Conservation (phyloP, 345 rosid species). For the Eucalyptus curtisii region DNA sequence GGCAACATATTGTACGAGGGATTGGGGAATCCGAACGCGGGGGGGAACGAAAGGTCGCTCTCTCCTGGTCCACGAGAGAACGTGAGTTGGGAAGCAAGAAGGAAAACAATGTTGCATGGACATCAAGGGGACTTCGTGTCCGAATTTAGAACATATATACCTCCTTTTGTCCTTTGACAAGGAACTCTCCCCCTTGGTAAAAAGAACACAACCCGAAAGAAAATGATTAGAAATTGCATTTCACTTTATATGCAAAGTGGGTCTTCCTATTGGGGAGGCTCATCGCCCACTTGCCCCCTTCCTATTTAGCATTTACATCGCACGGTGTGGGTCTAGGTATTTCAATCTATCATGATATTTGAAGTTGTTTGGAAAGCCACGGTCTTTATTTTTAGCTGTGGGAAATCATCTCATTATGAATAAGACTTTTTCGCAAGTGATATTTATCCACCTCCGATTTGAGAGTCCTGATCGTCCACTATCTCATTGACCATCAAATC, state of each 20-base stretch:
- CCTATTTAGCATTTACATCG: background rate
- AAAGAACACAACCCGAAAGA: background rate
- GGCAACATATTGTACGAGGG: background rate
- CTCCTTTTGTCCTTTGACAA: background rate
- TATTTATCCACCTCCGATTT: background rate
- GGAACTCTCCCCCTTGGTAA: background rate
- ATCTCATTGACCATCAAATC: background rate
- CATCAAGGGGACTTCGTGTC: background rate
- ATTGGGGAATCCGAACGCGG: background rate
- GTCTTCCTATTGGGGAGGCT: background rate
- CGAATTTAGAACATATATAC: background rate
- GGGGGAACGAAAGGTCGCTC: background rate
- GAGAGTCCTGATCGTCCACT: background rate
- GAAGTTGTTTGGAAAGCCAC: background rate
- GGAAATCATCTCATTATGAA: background rate
- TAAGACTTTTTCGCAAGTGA: background rate
- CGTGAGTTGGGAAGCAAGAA: background rate
- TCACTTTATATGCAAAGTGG: background rate
- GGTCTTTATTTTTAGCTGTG: background rate
- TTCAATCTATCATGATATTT: background rate
- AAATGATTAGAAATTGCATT: background rate
- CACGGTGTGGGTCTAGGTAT: background rate
- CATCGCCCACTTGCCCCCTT: background rate
- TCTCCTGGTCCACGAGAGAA: background rate
- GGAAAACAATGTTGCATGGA: background rate